These are phyloP conservation scores for Phlegmacium glaucopus DNA, from an alignment of 768 basidiomycete species.

Conservation along the genomic window DNA sequence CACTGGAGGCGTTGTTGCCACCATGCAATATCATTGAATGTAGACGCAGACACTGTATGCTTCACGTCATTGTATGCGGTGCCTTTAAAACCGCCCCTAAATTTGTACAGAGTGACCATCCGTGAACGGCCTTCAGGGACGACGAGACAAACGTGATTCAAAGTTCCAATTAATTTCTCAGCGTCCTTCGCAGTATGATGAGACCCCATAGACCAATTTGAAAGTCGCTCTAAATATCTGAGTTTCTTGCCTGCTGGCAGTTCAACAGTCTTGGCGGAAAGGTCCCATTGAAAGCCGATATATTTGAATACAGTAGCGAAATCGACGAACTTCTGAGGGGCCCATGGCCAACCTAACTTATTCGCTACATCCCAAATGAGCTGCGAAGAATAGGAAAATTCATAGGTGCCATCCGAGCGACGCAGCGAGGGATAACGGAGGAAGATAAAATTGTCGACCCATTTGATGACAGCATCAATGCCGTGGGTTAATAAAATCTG, in stretches of 20 bases:
- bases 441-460: constrained; percentile 29
- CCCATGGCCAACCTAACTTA: constrained; percentile 12
- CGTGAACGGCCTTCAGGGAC: constrained; percentile 22
- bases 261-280: not conserved
- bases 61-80: constrained; percentile 8
- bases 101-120: constrained; percentile 23
- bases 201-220: constrained; percentile 15
- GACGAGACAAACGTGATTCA: constrained; percentile 32
- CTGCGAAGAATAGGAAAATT: too few relatives aligned
- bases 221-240: not conserved
- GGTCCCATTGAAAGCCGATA: constrained; percentile 16
- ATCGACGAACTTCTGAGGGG: constrained; percentile 3
- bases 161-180: constrained; percentile 28
- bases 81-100: constrained; percentile 19
- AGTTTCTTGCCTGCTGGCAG: constrained; percentile 23
- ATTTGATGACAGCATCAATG: constrained; percentile 4
- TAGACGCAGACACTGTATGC: not conserved
- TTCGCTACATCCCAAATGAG: constrained; percentile 1
- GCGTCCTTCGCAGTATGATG: constrained; percentile 12
- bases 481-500: constrained; percentile 20
- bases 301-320: constrained; percentile 5
- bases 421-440: constrained; percentile 7
- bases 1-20: constrained; percentile 3
- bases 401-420: constrained; percentile 18
- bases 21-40: constrained; percentile 29